Evolutionary conservation across 805 yeast species (phyloP).

Genomic region (Pichia membranifaciens): DNA sequence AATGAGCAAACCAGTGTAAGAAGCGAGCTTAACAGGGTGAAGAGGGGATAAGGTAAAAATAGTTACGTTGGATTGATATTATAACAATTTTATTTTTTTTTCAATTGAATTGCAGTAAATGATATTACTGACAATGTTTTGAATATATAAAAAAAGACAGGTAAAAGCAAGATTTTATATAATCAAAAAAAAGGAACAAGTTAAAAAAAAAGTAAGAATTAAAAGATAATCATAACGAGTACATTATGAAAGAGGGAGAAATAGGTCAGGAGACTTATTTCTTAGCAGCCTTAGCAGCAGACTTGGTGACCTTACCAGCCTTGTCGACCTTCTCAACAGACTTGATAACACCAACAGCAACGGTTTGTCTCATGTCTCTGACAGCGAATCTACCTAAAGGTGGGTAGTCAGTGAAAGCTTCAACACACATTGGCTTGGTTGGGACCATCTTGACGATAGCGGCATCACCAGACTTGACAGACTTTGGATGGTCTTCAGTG

Average conservation of each 20-base stretch:
- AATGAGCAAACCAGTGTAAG: too few species aligned
- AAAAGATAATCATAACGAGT: neutral
- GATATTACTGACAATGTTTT: constrained; percentile 3
- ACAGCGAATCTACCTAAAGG: constrained; percentile 97
- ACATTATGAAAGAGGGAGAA: neutral
- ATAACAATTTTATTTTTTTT: neutral
- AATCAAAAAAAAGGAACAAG: neutral
- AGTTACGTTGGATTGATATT: too few species aligned
- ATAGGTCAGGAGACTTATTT: constrained; percentile 40
- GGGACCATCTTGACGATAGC: constrained; percentile 88
- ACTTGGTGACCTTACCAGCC: constrained; percentile 95
- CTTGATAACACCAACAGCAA: constrained; percentile 99
- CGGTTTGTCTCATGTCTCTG: constrained; percentile 99
- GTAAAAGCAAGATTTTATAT: neutral
- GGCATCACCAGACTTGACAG: constrained; percentile 94
- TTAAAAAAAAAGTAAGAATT: neutral
- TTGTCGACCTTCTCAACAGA: constrained; percentile 77
- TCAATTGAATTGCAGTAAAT: constrained; percentile 6
- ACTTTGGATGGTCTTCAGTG: constrained; percentile 84
- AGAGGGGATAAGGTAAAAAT: too few species aligned
- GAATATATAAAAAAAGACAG: neutral
- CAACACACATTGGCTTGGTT: constrained; percentile 91
- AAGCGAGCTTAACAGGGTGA: too few species aligned
- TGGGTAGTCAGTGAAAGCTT: constrained; percentile 90
- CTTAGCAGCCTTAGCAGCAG: constrained; percentile 81